phyloP scores from a whole-genome alignment of 2,329 filamentous ascomycete species.

The Fusarium luffae region DNA sequence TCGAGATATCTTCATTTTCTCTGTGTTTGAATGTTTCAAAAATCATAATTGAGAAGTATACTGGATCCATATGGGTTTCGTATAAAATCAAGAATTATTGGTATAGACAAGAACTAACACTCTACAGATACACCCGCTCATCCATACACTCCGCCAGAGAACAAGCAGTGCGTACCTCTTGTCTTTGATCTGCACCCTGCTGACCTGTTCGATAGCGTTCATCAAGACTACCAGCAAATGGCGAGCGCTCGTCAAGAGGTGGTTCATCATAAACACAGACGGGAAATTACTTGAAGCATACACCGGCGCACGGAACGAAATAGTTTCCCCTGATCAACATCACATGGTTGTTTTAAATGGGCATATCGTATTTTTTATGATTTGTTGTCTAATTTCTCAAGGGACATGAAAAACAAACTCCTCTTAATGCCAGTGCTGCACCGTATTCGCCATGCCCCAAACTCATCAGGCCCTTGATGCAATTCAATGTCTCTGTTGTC shows the following conservation, averaged over 20 bases:
- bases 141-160: conserved; percentile 55
- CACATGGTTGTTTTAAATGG: conserved; percentile 5
- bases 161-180: conserved; percentile 36
- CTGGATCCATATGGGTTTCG: not conserved
- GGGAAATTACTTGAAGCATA: conserved; percentile 1
- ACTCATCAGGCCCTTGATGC: conserved; percentile 18
- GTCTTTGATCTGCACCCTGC: not conserved
- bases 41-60: not conserved
- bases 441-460: conserved; percentile 26
- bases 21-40: not conserved
- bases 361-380: conserved; percentile 35
- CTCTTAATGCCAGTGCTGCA: conserved; percentile 30
- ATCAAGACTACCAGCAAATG: conserved; percentile 28
- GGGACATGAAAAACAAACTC: conserved; percentile 34
- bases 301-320: conserved; percentile 25
- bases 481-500: conserved; percentile 18
- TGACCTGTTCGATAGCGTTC: conserved; percentile 22
- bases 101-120: conserved; percentile 4
- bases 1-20: not conserved
- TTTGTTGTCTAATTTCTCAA: conserved; percentile 36
- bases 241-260: conserved; percentile 27
- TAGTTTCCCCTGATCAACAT: not conserved
- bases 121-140: conserved; percentile 54
- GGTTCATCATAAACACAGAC: conserved; percentile 5
- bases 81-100: no score